phyloP scores from a whole-genome alignment of 208 protist genomes.

The Acanthamoeba lenticulata region DNA sequence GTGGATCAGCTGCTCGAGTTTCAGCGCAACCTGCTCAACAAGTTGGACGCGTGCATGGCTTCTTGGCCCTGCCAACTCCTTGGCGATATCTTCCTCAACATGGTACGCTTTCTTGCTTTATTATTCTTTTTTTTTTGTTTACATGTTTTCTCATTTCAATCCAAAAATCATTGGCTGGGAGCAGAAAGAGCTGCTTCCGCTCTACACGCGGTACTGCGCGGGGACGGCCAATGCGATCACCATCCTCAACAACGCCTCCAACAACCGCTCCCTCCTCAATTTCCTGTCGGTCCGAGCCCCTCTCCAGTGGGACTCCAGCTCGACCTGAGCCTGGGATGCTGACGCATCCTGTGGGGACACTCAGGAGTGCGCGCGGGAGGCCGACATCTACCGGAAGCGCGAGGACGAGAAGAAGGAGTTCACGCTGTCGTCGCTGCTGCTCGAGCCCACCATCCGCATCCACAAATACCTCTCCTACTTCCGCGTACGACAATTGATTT shows the following conservation, averaged over 20 bases:
- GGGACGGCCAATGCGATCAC: not conserved
- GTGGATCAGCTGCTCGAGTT: constrained; percentile 40
- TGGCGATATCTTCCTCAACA: constrained; percentile 45
- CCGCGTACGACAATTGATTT: not conserved
- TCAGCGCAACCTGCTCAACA: constrained; percentile 42
- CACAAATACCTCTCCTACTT: constrained; percentile 66
- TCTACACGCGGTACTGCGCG: constrained; percentile 48
- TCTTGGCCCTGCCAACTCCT: not conserved
- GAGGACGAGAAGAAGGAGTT: constrained; percentile 33
- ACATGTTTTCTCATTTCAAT: not conserved
- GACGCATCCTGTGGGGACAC: not conserved
- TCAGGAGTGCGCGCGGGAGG: constrained; percentile 16
- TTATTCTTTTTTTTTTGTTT: not conserved
- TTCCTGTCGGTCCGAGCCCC: not conserved
- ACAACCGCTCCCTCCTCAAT: not conserved
- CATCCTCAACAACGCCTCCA: not conserved
- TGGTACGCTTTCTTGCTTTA: not conserved
- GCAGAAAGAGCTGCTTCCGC: constrained; percentile 40
- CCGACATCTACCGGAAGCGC: not conserved
- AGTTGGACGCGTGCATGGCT: constrained; percentile 8
- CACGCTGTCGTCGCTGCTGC: not conserved
- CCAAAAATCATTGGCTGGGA: too few species aligned
- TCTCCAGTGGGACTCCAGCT: not conserved
- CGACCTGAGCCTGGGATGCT: not conserved
- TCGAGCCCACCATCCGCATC: constrained; percentile 49